Conservation (phyloP, 2,329 filamentous ascomycete genomes). For the Penicillium hesseltinei region DNA sequence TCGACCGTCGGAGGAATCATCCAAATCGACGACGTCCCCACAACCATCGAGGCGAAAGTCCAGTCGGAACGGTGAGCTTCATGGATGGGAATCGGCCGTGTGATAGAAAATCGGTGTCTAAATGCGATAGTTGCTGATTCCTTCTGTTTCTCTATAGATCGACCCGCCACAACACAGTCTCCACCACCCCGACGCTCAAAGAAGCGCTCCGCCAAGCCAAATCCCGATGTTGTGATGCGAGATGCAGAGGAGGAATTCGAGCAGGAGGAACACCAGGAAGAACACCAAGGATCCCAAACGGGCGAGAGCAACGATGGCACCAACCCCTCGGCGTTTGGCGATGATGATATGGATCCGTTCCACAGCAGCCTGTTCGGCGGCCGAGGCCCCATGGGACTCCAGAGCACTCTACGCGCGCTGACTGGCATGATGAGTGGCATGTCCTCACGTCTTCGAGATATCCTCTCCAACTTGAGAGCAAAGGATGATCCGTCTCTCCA, state of each 20-base stretch:
- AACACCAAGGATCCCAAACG: conserved; percentile 57
- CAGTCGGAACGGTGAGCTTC: conserved; percentile 66
- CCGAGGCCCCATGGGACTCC: conserved; percentile 65
- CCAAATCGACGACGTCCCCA: conserved; percentile 54
- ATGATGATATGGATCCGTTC: conserved; percentile 62
- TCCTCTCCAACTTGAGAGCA: conserved; percentile 71
- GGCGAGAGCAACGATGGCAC: conserved; percentile 68
- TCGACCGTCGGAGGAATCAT: conserved; percentile 63
- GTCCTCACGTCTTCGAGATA: conserved; percentile 73
- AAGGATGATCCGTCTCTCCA: conserved; percentile 86
- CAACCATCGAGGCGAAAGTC: conserved; percentile 70
- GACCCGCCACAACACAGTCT: conserved; percentile 34
- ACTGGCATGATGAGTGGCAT: conserved; percentile 90
- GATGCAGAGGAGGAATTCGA: conserved; percentile 60
- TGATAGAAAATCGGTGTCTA: neutral
- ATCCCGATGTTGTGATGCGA: conserved; percentile 69
- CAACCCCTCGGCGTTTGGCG: conserved; percentile 51
- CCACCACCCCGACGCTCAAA: conserved; percentile 49
- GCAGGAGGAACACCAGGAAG: conserved; percentile 40
- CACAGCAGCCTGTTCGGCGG: conserved; percentile 62
- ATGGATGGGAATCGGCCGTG: neutral
- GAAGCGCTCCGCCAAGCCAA: conserved; percentile 53
- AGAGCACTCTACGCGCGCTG: conserved; percentile 78
- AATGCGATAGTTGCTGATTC: neutral
- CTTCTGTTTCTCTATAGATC: conserved; percentile 29